These are phyloP conservation scores for Populus davidiana DNA, from an alignment of 345 rosid species.

Conservation along the genomic window DNA sequence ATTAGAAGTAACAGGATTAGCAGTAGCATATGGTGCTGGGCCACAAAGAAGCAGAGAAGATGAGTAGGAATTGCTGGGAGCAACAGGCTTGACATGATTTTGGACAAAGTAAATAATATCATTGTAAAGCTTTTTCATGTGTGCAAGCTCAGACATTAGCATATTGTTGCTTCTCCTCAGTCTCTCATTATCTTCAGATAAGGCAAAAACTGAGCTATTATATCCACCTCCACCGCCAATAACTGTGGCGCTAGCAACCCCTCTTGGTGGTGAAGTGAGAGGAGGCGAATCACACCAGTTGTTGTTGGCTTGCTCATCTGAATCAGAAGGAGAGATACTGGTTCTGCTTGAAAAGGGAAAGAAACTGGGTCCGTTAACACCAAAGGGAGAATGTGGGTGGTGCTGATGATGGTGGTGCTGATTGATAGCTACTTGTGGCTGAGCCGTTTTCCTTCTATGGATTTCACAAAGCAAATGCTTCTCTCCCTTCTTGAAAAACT, in stretches of 20 bases:
- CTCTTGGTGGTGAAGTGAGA: constrained; percentile 38
- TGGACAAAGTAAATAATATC: constrained; percentile 90
- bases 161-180: constrained; percentile 69
- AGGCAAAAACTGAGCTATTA: constrained; percentile 48
- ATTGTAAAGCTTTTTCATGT: constrained; percentile 87
- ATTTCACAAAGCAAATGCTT: constrained; percentile 91
- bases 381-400: constrained; percentile 43
- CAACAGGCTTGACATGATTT: constrained; percentile 81
- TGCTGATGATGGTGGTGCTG: constrained; percentile 53
- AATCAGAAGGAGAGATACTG: constrained; percentile 53
- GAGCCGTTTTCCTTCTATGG: constrained; percentile 84
- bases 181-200: constrained; percentile 81
- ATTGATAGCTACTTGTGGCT: constrained; percentile 48
- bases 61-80: constrained; percentile 57
- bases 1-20: constrained; percentile 24
- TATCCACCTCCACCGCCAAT: constrained; percentile 11
- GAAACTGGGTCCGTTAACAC: constrained; percentile 39
- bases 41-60: constrained; percentile 45
- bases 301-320: constrained; percentile 44
- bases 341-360: constrained; percentile 53
- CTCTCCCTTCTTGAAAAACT: constrained; percentile 86
- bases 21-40: constrained; percentile 21
- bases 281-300: constrained; percentile 70
- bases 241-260: constrained; percentile 17
- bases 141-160: constrained; percentile 78